Conservation (phyloP, 805 yeast species). For the Myxozyma monticola region DNA sequence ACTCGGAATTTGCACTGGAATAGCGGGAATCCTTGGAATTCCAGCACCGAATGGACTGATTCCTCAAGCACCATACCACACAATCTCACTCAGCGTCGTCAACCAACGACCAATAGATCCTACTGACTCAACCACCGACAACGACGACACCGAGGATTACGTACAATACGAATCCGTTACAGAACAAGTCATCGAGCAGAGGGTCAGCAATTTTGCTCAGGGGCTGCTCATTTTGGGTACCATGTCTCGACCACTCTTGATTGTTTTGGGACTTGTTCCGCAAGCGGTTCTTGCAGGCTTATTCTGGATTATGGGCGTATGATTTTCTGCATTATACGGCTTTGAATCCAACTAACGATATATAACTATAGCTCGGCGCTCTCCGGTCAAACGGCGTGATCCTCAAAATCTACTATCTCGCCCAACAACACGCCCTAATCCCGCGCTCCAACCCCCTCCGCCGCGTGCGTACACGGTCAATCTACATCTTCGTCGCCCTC, state of each 20-base stretch:
- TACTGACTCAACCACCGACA: conserved; percentile 19
- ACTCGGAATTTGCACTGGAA: conserved; percentile 81
- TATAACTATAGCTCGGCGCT: conserved; percentile 47
- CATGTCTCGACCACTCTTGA: conserved; percentile 84
- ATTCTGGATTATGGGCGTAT: conserved; percentile 87
- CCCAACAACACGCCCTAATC: conserved; percentile 55
- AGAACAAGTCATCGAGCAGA: conserved; percentile 75
- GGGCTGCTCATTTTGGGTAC: conserved; percentile 81
- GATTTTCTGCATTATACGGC: conserved; percentile 75
- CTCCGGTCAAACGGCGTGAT: conserved; percentile 66
- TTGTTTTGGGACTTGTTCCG: conserved; percentile 80
- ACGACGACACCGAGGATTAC: background rate
- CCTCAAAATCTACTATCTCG: conserved; percentile 59
- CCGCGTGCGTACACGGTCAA: conserved; percentile 39
- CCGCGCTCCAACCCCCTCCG: conserved; percentile 39
- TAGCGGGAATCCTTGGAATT: conserved; percentile 82
- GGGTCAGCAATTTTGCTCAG: conserved; percentile 80
- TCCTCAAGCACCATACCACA: conserved; percentile 96
- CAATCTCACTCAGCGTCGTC: conserved; percentile 68
- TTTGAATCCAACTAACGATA: conserved; percentile 86
- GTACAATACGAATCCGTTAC: conserved; percentile 1
- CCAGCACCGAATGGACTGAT: conserved; percentile 97
- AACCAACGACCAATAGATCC: conserved; percentile 42
- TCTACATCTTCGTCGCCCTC: conserved; percentile 56
- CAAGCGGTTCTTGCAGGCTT: conserved; percentile 92